Percentiles rank a stretch among this genome's conserved stretches.
These are phyloP conservation scores for Candida ulmi DNA, from an alignment of 805 yeast genomes.

Conservation along the genomic window DNA sequence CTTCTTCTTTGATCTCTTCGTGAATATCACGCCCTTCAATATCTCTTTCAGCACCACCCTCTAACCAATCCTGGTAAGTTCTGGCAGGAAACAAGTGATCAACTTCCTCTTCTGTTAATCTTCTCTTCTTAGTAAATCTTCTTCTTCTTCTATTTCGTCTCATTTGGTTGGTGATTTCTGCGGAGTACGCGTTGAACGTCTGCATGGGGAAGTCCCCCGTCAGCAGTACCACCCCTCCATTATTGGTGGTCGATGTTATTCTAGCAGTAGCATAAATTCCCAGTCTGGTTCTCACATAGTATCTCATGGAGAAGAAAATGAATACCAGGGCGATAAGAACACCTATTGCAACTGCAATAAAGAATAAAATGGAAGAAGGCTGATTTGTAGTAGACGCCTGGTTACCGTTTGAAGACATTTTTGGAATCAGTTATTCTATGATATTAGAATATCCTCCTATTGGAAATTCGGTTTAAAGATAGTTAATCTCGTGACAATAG, in stretches of 20 bases:
- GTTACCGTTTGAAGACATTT: background rate
- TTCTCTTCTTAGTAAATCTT: slow-evolving; percentile 41
- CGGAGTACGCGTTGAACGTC: slow-evolving; percentile 14
- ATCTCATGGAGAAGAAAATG: slow-evolving; percentile 54
- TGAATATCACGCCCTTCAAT: slow-evolving; percentile 37
- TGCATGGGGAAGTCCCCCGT: slow-evolving; percentile 21
- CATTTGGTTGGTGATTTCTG: slow-evolving; percentile 8
- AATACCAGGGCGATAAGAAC: slow-evolving; percentile 50
- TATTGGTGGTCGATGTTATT: slow-evolving; percentile 11
- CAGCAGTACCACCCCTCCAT: slow-evolving; percentile 16
- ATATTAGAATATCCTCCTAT: no score
- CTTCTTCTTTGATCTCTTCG: slow-evolving; percentile 33
- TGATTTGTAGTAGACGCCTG: slow-evolving; percentile 15
- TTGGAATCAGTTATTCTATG: no score
- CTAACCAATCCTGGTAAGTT: slow-evolving; percentile 54
- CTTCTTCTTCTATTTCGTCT: slow-evolving; percentile 32
- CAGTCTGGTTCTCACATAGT: slow-evolving; percentile 49
- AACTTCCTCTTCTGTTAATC: slow-evolving; percentile 51
- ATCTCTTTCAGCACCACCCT: slow-evolving; percentile 54
- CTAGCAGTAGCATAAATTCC: slow-evolving; percentile 39
- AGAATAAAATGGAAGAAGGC: slow-evolving; percentile 60
- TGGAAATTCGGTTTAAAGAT: no score
- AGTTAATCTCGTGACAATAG: no score
- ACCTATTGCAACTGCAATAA: slow-evolving; percentile 59
- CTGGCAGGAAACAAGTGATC: slow-evolving; percentile 53